Evolutionary conservation across 257 asterid species (phyloP).

Genomic region (Capsicum baccatum): DNA sequence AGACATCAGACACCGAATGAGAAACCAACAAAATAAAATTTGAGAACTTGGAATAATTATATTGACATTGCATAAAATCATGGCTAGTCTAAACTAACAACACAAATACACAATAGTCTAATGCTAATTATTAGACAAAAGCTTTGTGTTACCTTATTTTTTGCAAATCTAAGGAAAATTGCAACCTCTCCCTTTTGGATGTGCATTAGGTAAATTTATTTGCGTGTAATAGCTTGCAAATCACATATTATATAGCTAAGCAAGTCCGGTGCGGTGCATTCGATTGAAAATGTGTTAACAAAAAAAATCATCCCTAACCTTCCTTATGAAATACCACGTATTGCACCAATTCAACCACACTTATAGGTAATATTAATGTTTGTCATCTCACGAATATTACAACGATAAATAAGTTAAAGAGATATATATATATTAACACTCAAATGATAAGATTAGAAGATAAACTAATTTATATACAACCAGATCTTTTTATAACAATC

Average conservation of each 20-base stretch:
- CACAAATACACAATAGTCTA: neutral
- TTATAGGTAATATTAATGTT: rapidly evolving
- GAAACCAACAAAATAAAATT: neutral
- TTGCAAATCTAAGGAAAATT: too few relatives aligned
- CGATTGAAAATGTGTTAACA: neutral
- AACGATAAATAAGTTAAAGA: neutral
- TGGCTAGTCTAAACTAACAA: neutral
- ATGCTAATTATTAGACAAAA: neutral
- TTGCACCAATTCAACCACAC: neutral
- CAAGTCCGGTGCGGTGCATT: rapidly evolving
- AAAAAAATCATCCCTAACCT: rapidly evolving
- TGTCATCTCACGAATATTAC: neutral
- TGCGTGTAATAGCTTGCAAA: too few relatives aligned
- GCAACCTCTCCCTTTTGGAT: too few relatives aligned
- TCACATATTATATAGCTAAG: neutral
- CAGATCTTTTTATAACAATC: too few relatives aligned
- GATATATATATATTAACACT: neutral
- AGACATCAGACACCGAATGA: too few relatives aligned
- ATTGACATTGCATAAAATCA: too few relatives aligned
- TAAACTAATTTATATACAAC: neutral
- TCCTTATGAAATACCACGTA: neutral
- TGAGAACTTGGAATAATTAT: too few relatives aligned
- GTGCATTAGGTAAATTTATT: too few relatives aligned
- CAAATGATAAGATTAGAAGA: neutral
- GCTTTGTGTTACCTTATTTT: neutral